phyloP scores from a whole-genome alignment of 208 protist species.

The Lotmaria passim region DNA sequence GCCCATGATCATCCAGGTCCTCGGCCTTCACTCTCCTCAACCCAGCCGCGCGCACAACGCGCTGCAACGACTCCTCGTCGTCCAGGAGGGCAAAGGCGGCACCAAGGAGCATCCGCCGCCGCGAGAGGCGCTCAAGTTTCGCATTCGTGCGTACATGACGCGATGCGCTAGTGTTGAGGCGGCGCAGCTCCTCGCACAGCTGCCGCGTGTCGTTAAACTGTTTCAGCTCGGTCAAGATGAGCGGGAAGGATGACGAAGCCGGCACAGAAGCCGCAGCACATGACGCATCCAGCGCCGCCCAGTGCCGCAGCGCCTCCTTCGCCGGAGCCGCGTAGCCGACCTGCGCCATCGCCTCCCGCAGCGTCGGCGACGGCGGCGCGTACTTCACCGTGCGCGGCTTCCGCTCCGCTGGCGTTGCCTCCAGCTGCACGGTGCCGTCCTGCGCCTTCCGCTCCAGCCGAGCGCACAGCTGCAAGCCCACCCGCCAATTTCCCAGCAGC shows the following conservation, averaged over 20 bases:
- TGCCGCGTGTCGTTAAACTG: conserved; percentile 20
- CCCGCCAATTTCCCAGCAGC: conserved; percentile 38
- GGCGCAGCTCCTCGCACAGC: conserved; percentile 27
- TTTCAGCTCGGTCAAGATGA: conserved; percentile 23
- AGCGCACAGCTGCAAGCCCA: conserved; percentile 28
- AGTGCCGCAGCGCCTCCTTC: conserved; percentile 17
- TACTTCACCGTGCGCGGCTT: conserved; percentile 12
- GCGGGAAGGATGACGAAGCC: background rate
- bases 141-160: background rate
- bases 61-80: conserved; percentile 42
- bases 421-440: conserved; percentile 3
- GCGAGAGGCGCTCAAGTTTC: conserved; percentile 9
- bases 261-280: background rate
- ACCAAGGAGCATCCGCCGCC: conserved; percentile 50
- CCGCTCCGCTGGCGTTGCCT: background rate
- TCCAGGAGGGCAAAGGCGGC: conserved; percentile 63
- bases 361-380: conserved; percentile 7
- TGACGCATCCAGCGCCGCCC: conserved; percentile 12
- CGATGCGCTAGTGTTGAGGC: background rate
- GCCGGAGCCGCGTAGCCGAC: conserved; percentile 28
- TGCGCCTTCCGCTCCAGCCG: conserved; percentile 28
- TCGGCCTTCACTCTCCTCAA: conserved; percentile 33
- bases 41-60: conserved; percentile 43
- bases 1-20: conserved; percentile 73
- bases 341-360: conserved; percentile 38